Evolutionary conservation across 768 basidiomycete species (phyloP).

Genomic region (Macrolepiota fuliginosa): DNA sequence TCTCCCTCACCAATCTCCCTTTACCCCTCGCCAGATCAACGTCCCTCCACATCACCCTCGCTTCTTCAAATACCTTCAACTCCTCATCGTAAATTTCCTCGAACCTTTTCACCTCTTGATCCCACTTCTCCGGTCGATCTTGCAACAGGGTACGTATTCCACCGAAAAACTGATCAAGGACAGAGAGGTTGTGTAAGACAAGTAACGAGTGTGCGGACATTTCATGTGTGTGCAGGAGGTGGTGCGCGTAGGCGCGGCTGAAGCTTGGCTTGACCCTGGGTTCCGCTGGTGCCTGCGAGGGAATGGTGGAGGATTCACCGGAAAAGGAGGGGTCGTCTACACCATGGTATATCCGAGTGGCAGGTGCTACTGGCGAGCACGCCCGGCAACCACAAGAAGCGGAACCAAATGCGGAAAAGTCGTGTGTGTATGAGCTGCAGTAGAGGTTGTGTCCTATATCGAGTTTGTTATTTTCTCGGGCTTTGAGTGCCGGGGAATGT

Average conservation of each 20-base stretch:
- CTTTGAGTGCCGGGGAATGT: constrained; percentile 25
- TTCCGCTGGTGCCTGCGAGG: background rate
- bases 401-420: constrained; percentile 55
- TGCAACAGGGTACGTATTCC: constrained; percentile 45
- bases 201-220: constrained; percentile 83
- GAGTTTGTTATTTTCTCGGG: constrained; percentile 22
- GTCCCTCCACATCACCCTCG: constrained; percentile 53
- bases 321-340: constrained; percentile 30
- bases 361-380: constrained; percentile 46
- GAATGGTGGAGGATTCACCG: constrained; percentile 8
- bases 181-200: constrained; percentile 69
- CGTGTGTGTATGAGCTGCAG: constrained; percentile 48
- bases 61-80: constrained; percentile 46
- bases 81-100: constrained; percentile 47
- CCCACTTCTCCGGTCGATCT: constrained; percentile 25
- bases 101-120: constrained; percentile 51
- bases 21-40: constrained; percentile 75
- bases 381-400: constrained; percentile 46
- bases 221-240: constrained; percentile 85
- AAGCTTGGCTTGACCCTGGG: constrained; percentile 28
- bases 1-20: constrained; percentile 69
- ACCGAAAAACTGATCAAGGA: constrained; percentile 63
- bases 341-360: constrained; percentile 42
- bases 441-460: constrained; percentile 78
- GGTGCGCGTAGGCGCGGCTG: constrained; percentile 73